Base-by-base conservation (phyloP, 129 eudicot genomes). In the Chrysanthemum seticuspe region DNA sequence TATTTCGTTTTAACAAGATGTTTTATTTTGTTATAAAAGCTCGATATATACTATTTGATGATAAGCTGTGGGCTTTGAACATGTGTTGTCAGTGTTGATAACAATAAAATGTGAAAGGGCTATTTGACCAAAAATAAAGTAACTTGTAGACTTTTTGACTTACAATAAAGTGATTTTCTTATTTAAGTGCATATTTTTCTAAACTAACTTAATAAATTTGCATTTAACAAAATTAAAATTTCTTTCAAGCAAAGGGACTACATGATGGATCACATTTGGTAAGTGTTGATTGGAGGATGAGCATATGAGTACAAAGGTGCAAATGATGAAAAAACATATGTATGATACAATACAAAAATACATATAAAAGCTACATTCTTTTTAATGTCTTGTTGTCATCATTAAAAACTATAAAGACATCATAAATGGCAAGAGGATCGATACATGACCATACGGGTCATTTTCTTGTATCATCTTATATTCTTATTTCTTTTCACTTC, bases 41-140 rank as follows among this genome's bases (percentile, higher is more conserved):
- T 36, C 44, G 5, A 5, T 4, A 2, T 36, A 36, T 5, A 34
- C 0, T 40, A 6, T 40, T 40, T 40, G 47, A 40, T 6, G 47
- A 40, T 40, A 40, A 40, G 47, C 7, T 6, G 47, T 6, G 47
- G 8, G 10, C 47, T 40, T 6, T 40, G 9, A 40, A 40, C 47
- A 40, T 40, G 47, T 5, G 7, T 34, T 19, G 21, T 19, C 21
- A 19, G 21, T 34, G 44, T 0, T 31, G 6, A 31, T 34, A 34
- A 5, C 36, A 31, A 31, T 5, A 34, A 34, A 34, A 40, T 40
- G 47, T 40, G 47, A 40, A 15, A 53, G 14, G 16, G 58, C n/a
- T 53, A 53, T 53, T 53, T 53, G 58, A 53, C 58, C 58, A 53
- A 53, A 13, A 53, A 52, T 11, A 52, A n/a, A 52, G 57, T n/a